These are phyloP conservation scores for Funneliformis geosporum DNA, from an alignment of 192 early-diverging fungal genomes.

Conservation along the genomic window DNA sequence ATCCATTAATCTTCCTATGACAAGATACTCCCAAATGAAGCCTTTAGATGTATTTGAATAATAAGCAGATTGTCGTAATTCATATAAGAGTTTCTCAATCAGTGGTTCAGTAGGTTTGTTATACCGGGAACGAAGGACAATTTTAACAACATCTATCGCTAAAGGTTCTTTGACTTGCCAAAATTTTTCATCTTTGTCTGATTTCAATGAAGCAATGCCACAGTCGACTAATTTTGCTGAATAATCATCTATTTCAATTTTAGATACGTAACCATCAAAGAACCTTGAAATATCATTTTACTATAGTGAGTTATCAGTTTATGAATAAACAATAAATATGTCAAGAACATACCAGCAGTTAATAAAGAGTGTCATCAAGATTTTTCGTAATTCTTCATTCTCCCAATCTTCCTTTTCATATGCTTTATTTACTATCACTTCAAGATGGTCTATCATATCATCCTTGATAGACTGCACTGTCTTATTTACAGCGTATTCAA, in stretches of 20 bases:
- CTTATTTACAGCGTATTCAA: background rate
- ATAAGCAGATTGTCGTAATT: background rate
- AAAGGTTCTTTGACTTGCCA: background rate
- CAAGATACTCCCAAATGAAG: background rate
- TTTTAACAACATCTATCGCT: background rate
- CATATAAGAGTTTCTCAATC: background rate
- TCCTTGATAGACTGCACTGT: background rate
- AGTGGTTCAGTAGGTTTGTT: background rate
- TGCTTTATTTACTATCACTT: background rate
- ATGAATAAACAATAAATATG: slow-evolving; percentile 2
- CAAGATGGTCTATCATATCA: background rate
- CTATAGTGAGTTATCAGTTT: background rate
- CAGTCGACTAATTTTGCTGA: slow-evolving; percentile 20
- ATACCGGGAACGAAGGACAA: background rate
- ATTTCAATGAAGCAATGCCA: slow-evolving; percentile 3
- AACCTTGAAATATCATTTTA: background rate
- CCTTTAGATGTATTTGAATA: slow-evolving; percentile 22
- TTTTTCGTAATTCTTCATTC: slow-evolving; percentile 8
- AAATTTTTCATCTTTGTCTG: background rate
- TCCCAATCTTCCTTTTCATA: background rate
- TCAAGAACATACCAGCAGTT: slow-evolving; percentile 8
- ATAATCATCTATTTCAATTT: slow-evolving; percentile 10
- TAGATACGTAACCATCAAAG: background rate
- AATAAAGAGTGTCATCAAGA: slow-evolving; percentile 18
- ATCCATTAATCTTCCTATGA: background rate